phyloP scores from a whole-genome alignment of 306 rosid genomes.

The Comarum palustre region DNA sequence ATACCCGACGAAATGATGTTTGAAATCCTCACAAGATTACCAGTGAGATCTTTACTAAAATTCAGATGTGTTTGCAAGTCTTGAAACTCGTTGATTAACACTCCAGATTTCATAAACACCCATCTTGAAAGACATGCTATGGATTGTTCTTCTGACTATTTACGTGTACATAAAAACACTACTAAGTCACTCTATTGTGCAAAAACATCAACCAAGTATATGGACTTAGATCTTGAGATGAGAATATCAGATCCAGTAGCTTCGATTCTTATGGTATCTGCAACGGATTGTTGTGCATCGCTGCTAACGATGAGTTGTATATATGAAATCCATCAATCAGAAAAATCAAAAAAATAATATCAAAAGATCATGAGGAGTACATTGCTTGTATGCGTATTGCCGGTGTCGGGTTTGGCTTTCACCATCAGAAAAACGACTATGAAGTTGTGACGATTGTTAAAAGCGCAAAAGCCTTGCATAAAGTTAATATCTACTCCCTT shows the following conservation, averaged over 20 bases:
- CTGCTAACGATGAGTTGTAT: neutral
- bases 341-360: neutral
- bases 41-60: neutral
- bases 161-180: neutral
- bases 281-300: neutral
- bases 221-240: neutral
- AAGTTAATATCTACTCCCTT: neutral
- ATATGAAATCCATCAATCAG: neutral
- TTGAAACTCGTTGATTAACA: neutral
- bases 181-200: neutral
- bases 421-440: neutral
- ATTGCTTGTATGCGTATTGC: too few species aligned
- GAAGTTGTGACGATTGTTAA: neutral
- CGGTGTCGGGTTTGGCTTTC: neutral
- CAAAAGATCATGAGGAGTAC: too few species aligned
- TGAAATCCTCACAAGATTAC: neutral
- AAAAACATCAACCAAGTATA: neutral
- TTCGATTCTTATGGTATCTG: neutral
- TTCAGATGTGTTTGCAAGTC: conserved; percentile 2
- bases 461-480: neutral
- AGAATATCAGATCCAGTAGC: too few species aligned
- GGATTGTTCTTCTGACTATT: neutral
- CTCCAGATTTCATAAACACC: neutral
- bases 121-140: neutral
- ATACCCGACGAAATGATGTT: neutral